These are phyloP conservation scores for Scutellaria barbata DNA, from an alignment of 257 asterid genomes.

Conservation along the genomic window DNA sequence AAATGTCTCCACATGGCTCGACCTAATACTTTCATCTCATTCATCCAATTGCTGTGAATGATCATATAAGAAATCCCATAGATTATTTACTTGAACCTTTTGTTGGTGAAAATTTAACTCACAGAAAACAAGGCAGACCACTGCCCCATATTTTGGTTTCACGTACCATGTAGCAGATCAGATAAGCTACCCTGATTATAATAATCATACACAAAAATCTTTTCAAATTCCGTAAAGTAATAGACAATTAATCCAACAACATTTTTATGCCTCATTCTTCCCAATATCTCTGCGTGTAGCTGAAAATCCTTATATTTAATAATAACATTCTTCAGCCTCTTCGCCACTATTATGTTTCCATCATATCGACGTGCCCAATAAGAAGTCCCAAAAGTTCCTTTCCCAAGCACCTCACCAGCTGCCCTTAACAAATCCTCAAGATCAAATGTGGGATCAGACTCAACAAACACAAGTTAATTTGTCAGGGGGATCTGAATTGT, in stretches of 20 bases:
- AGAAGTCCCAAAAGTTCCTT: conserved; percentile 38
- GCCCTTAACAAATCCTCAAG: conserved; percentile 36
- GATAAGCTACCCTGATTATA: conserved; percentile 33
- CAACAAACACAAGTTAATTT: conserved; percentile 21
- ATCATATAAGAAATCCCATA: too few species aligned
- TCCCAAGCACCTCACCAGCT: conserved; percentile 32
- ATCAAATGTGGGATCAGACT: conserved; percentile 19
- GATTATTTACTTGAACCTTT: too few species aligned
- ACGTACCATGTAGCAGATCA: conserved; percentile 39
- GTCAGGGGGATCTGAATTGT: background rate
- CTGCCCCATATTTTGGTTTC: background rate
- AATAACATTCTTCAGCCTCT: conserved; percentile 32
- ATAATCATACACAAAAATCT: conserved; percentile 44
- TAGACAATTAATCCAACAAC: conserved; percentile 39
- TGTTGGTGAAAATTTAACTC: background rate
- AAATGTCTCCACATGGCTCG: too few species aligned
- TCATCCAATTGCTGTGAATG: too few species aligned
- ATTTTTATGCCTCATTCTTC: conserved; percentile 38
- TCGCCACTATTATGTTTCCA: conserved; percentile 29
- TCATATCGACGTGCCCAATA: conserved; percentile 13
- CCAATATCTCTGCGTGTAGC: conserved; percentile 33
- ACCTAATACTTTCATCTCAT: too few species aligned
- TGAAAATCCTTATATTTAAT: conserved; percentile 24
- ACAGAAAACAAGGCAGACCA: background rate
- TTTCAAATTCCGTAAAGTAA: conserved; percentile 25